A percentile compares a stretch with the other conserved stretches of the same genome.
phyloP scores from a whole-genome alignment of 148 eudicot genomes.

The Hydrangea macrophylla region DNA sequence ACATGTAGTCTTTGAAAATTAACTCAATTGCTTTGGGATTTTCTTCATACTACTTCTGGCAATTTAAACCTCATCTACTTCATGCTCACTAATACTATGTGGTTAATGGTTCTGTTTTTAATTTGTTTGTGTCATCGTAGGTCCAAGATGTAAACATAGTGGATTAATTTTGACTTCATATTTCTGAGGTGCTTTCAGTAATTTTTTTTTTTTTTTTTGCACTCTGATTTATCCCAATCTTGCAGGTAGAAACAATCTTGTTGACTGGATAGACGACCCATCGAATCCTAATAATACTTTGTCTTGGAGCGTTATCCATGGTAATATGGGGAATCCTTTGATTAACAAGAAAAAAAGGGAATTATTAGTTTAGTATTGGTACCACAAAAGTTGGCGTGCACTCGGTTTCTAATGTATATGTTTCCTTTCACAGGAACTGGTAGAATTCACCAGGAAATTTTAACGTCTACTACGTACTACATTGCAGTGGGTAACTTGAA shows the following conservation, averaged over 20 bases:
- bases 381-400: not conserved
- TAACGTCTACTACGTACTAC: constrained; percentile 37
- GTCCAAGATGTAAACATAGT: too few species aligned
- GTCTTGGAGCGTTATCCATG: constrained; percentile 51
- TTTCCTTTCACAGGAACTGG: constrained; percentile 41
- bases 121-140: not conserved
- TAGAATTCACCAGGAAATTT: constrained; percentile 34
- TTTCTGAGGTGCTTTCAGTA: not conserved
- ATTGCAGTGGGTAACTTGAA: constrained; percentile 57
- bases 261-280: constrained; percentile 49
- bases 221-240: constrained; percentile 3
- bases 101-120: too few species aligned
- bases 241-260: constrained; percentile 45
- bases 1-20: not conserved
- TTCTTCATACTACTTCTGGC: not conserved
- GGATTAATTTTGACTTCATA: not conserved
- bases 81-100: not conserved
- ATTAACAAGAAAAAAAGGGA: too few species aligned
- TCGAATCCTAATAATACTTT: constrained; percentile 47
- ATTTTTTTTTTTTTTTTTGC: not conserved
- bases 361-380: not conserved
- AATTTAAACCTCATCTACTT: not conserved
- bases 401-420: constrained; percentile 1
- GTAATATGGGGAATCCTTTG: too few species aligned
- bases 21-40: not conserved